Evolutionary conservation across 2,329 filamentous ascomycete genomes (phyloP).

Genomic region (Fusarium euwallaceae): DNA sequence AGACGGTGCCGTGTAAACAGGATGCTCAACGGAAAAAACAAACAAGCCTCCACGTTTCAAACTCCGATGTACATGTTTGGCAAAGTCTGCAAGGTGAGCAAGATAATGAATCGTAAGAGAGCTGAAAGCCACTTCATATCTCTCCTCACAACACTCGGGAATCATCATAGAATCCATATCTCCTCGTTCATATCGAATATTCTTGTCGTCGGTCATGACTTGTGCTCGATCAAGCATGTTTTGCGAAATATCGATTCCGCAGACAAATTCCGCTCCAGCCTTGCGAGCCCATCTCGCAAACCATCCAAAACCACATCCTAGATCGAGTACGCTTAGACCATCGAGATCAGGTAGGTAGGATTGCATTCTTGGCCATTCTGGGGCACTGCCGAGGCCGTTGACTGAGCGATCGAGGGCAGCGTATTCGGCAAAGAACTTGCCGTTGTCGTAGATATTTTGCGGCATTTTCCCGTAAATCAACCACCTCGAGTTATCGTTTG

Average conservation of each 20-base stretch:
- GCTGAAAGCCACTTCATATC: neutral
- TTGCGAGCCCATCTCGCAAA: neutral
- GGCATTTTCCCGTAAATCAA: neutral
- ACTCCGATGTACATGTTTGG: neutral
- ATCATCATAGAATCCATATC: neutral
- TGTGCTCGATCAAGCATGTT: neutral
- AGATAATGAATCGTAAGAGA: neutral
- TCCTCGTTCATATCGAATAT: neutral
- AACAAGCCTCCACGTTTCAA: neutral
- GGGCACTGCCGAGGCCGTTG: neutral
- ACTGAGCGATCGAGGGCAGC: neutral
- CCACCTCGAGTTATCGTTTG: neutral
- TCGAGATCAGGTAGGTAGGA: neutral
- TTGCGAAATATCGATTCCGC: neutral
- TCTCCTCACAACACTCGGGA: neutral
- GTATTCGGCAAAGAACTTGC: conserved; percentile 1
- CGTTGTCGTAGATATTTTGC: conserved; percentile 1
- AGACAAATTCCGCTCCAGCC: neutral
- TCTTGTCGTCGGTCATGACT: neutral
- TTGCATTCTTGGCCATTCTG: neutral
- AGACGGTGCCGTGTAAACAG: neutral
- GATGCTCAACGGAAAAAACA: neutral
- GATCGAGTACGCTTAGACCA: neutral
- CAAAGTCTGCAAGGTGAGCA: neutral
- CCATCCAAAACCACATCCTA: conserved; percentile 2